phyloP scores from a whole-genome alignment of 805 yeast genomes.

The Metschnikowia rubicola region DNA sequence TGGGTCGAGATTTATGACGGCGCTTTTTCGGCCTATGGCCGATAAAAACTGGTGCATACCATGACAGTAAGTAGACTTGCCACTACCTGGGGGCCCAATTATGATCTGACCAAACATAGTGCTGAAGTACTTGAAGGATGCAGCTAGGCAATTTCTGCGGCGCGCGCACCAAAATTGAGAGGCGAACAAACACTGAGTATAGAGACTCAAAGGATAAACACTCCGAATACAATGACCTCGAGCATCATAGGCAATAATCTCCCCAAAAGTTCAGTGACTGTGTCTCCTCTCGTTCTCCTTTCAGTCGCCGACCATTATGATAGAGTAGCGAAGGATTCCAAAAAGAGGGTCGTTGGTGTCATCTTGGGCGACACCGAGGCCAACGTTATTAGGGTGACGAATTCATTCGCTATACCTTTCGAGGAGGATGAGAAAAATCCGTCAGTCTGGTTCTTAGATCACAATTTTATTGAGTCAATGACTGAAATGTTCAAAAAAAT shows the following conservation, averaged over 20 bases:
- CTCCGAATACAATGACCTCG: conserved; percentile 18
- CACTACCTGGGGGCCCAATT: conserved; percentile 98
- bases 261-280: conserved; percentile 64
- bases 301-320: conserved; percentile 96
- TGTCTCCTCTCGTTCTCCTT: conserved; percentile 90
- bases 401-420: conserved; percentile 95
- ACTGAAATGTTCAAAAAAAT: conserved; percentile 96
- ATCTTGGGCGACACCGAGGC: conserved; percentile 75
- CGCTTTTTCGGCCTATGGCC: conserved; percentile 87
- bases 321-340: conserved; percentile 66
- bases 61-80: conserved; percentile 90
- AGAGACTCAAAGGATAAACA: not conserved
- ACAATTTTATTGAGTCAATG: conserved; percentile 94
- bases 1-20: conserved; percentile 89
- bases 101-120: conserved; percentile 80
- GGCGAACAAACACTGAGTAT: conserved; percentile 3
- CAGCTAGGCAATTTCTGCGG: not conserved
- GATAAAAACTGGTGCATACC: conserved; percentile 91
- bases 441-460: conserved; percentile 95
- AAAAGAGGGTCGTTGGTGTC: conserved; percentile 90
- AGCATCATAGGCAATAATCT: conserved; percentile 36
- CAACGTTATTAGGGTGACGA: conserved; percentile 67
- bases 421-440: conserved; percentile 94
- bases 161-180: conserved; percentile 11
- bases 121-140: not conserved